Evolutionary conservation across 768 basidiomycete genomes (phyloP).

Genomic region (Panaeolus papilionaceus): DNA sequence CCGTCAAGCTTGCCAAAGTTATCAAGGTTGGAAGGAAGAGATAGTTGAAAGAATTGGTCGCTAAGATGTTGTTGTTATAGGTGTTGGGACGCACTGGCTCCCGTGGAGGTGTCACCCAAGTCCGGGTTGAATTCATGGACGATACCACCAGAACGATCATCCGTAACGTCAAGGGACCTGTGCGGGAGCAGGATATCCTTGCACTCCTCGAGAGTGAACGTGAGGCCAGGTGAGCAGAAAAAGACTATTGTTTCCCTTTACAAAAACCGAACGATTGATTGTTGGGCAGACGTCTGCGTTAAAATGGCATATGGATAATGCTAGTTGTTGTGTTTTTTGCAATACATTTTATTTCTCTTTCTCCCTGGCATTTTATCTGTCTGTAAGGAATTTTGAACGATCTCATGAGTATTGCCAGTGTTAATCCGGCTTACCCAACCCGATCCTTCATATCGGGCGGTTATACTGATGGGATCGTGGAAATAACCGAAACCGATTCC

Average conservation of each 20-base stretch:
- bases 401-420: constrained; percentile 20
- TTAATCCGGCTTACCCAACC: constrained; percentile 27
- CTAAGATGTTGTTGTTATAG: constrained; percentile 44
- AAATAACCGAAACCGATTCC: constrained; percentile 29
- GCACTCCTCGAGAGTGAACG: constrained; percentile 97
- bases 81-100: constrained; percentile 99
- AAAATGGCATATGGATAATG: constrained; percentile 20
- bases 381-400: constrained; percentile 9
- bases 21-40: constrained; percentile 70
- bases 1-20: constrained; percentile 97
- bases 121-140: constrained; percentile 99
- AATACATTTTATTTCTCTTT: constrained; percentile 33
- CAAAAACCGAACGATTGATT: background rate
- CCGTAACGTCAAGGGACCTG: constrained; percentile 99
- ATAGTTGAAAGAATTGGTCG: constrained; percentile 8
- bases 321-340: constrained; percentile 28
- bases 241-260: background rate
- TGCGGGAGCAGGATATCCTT: constrained; percentile 94
- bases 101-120: constrained; percentile 98
- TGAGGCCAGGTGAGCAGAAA: constrained; percentile 83
- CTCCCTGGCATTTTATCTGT: constrained; percentile 8
- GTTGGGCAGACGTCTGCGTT: constrained; percentile 31
- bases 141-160: constrained; percentile 95
- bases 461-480: constrained; percentile 31
- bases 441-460: constrained; percentile 25